Evolutionary conservation across 164 flowering plant genomes (phyloP), one percentile per base, ranked within the genome.

Genomic region (Berberis vulgaris): DNA sequence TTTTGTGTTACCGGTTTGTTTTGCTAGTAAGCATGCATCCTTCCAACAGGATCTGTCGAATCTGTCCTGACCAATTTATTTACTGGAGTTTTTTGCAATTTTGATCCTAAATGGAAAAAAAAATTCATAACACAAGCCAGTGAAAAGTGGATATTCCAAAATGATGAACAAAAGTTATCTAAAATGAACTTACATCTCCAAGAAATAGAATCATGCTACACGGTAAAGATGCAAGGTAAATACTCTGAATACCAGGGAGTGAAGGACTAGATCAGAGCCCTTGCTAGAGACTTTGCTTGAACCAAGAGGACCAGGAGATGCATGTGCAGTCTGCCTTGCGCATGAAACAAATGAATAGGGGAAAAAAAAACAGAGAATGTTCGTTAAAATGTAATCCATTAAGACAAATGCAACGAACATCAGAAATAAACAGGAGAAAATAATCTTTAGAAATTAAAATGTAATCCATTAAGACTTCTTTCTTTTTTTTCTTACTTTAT

Each of bases 21-120:
- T 71, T 79, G 90, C 79, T 88, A 57, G 72, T 85, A 95, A 6
- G 96, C 92, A 82, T 91, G 91, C 85, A 95, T 69, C 75, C 97
- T 86, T 76, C 99, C 99, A 68, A 84, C 83, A 72, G 97, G 99
- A 78, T 85, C 89, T 65, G 61, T 79, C 43, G 94, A 77, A 81
- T 91, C 96, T 54, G 86, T 86, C 69, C 99, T 78, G 9, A 95
- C 98, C 84, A 95, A 80, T 78, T 89, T 89, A 65, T 86, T 61
- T 55, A 84, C 90, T 41, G 96, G 96, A 61, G 85, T 84, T 69
- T 88, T 95, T 71, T 77, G 90, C 39, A 79, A 70, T 69, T 80
- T 86, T 59, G 74, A 56, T 2, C 79, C 88, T 83, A 60, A 5
- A 58, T 43, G 26, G 57, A 62, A 5, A 63, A 7, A 50, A 42